Evolutionary conservation across 345 rosid genomes (phyloP).

Genomic region (Abelmoschus esculentus): DNA sequence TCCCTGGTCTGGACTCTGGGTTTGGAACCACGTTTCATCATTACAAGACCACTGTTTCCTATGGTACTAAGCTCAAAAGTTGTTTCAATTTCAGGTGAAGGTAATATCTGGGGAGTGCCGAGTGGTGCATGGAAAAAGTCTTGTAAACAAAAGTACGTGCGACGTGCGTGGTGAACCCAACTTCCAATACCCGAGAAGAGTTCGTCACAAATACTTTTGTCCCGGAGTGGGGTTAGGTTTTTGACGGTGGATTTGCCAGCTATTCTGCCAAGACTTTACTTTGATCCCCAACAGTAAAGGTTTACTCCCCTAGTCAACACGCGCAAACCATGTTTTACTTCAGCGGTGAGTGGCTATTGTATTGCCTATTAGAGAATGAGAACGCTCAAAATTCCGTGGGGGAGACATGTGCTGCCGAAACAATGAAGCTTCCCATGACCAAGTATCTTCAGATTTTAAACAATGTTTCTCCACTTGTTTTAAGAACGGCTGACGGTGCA

Average conservation of each 20-base stretch:
- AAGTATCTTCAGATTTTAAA: background rate
- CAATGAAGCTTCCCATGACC: background rate
- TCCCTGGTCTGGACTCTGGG: background rate
- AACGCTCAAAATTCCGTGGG: background rate
- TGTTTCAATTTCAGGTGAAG: too few species aligned
- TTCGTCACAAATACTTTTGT: background rate
- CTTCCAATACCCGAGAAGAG: background rate
- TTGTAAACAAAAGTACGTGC: background rate
- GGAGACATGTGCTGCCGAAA: constrained; percentile 1
- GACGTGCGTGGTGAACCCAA: background rate
- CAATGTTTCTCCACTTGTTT: constrained; percentile 7
- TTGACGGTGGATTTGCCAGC: background rate
- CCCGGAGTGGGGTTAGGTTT: background rate
- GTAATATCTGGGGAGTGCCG: too few species aligned
- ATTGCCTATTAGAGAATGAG: too few species aligned
- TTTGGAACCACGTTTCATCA: background rate
- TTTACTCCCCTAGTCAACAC: background rate
- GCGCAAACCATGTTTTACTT: background rate
- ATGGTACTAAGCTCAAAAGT: too few species aligned
- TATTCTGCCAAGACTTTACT: too few species aligned
- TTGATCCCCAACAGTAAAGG: too few species aligned
- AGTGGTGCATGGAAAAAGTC: background rate
- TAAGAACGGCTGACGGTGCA: too few species aligned
- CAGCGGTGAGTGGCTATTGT: background rate
- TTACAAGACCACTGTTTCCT: background rate